Evolutionary conservation across 1,139 yeast genomes (phyloP).

Genomic region (Casaregolazyma lundiana): DNA sequence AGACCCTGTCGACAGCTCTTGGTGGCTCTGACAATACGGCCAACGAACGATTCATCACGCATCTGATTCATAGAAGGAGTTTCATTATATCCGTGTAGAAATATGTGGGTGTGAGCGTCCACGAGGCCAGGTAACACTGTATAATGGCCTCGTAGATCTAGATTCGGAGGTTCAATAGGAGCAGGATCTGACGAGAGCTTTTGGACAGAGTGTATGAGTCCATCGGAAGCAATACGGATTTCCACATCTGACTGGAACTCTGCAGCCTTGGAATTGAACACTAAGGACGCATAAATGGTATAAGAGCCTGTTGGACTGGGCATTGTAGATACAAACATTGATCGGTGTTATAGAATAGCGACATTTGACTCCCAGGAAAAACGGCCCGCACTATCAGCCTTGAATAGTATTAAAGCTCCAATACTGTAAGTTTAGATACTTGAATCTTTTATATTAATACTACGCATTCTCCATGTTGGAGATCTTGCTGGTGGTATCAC

Average conservation of each 20-base stretch:
- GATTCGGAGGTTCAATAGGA: neutral
- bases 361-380: no score
- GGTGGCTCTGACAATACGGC: neutral
- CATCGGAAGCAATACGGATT: neutral
- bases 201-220: neutral
- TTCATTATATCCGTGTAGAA: neutral
- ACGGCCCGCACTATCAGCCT: no score
- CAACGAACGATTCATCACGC: neutral
- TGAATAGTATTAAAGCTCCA: no score
- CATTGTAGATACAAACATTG: neutral
- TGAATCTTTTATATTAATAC: no score
- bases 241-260: neutral
- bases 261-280: neutral
- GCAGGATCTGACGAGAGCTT: neutral
- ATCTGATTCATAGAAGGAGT: neutral
- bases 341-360: no score
- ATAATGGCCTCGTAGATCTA: neutral
- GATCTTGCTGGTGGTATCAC: no score
- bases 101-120: neutral
- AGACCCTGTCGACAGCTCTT: neutral
- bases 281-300: neutral
- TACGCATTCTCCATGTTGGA: no score
- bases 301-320: conserved; percentile 1
- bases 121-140: neutral
- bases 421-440: no score